Conservation (phyloP, 768 basidiomycete genomes). For the Baorangia bicolor region DNA sequence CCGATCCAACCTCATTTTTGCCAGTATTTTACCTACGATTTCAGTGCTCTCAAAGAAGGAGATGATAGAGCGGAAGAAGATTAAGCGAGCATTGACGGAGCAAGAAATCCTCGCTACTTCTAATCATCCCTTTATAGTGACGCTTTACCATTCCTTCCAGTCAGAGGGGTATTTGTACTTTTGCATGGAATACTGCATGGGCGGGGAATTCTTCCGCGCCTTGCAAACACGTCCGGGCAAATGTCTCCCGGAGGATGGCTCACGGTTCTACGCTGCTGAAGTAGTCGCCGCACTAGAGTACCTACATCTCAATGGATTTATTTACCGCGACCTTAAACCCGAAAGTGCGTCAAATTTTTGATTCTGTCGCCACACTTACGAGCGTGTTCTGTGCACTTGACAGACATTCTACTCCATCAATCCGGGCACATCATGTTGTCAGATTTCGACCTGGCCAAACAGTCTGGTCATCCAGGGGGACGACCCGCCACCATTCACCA, state of each 20-base stretch:
- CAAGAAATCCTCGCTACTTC: constrained; percentile 98
- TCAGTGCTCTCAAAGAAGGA: constrained; percentile 97
- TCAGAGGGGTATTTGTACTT: constrained; percentile 98
- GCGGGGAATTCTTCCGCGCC: constrained; percentile 98
- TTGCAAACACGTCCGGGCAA: constrained; percentile 96
- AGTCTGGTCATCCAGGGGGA: constrained; percentile 81
- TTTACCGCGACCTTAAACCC: constrained; percentile 98
- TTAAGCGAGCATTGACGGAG: constrained; percentile 97
- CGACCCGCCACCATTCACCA: constrained; percentile 85
- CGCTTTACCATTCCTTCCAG: constrained; percentile 98
- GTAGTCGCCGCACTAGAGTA: constrained; percentile 98
- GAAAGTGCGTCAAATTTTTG: constrained; percentile 72
- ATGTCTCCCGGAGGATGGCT: constrained; percentile 92
- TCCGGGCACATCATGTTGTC: constrained; percentile 99
- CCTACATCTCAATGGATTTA: constrained; percentile 98
- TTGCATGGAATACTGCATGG: constrained; percentile 99
- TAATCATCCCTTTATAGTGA: constrained; percentile 99
- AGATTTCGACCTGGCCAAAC: constrained; percentile 98
- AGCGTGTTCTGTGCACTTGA: constrained; percentile 1
- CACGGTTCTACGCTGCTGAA: constrained; percentile 98
- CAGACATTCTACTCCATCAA: constrained; percentile 96
- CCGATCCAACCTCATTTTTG: constrained; percentile 1
- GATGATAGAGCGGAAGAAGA: constrained; percentile 99
- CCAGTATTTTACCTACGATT: constrained; percentile 27
- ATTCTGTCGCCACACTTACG: constrained; percentile 7